Evolutionary conservation across 768 basidiomycete genomes (phyloP).

Genomic region (Podaxis sp.): DNA sequence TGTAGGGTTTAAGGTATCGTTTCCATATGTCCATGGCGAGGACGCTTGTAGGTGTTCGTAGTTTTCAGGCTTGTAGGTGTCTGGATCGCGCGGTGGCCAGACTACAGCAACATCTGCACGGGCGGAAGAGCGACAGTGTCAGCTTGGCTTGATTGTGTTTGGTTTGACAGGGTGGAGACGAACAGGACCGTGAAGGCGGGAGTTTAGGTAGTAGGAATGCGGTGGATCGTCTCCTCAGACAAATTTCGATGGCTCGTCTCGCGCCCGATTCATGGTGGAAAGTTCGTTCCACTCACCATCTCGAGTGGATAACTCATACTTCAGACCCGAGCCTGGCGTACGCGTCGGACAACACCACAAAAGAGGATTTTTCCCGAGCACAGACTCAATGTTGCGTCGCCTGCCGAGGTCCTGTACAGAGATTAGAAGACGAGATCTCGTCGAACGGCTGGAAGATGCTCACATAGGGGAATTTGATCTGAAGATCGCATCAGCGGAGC

Average conservation of each 20-base stretch:
- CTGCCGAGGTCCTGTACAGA: slow-evolving; percentile 71
- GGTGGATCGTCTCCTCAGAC: slow-evolving; percentile 19
- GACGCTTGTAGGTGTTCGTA: slow-evolving; percentile 47
- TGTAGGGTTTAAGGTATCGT: slow-evolving; percentile 70
- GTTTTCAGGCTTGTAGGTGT: slow-evolving; percentile 31
- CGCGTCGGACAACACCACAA: slow-evolving; percentile 84
- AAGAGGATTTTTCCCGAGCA: slow-evolving; percentile 73
- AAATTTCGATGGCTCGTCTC: slow-evolving; percentile 14
- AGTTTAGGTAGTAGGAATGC: slow-evolving; percentile 15
- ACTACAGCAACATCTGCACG: slow-evolving; percentile 23
- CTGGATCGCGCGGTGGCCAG: slow-evolving; percentile 81
- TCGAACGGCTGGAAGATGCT: slow-evolving; percentile 22
- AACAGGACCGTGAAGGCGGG: slow-evolving; percentile 1
- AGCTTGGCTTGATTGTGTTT: slow-evolving; percentile 5
- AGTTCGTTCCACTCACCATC: slow-evolving; percentile 74
- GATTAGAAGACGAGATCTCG: not conserved
- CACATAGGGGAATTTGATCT: slow-evolving; percentile 95
- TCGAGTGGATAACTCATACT: slow-evolving; percentile 66
- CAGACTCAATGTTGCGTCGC: slow-evolving; percentile 67
- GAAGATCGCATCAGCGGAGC: not conserved
- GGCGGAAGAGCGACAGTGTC: slow-evolving; percentile 5
- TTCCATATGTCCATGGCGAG: slow-evolving; percentile 87
- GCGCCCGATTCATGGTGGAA: slow-evolving; percentile 14
- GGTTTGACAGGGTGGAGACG: slow-evolving; percentile 4
- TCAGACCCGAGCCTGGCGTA: slow-evolving; percentile 70